Base-by-base conservation (phyloP, 2,329 filamentous ascomycete species). In the Claviceps monticola region DNA sequence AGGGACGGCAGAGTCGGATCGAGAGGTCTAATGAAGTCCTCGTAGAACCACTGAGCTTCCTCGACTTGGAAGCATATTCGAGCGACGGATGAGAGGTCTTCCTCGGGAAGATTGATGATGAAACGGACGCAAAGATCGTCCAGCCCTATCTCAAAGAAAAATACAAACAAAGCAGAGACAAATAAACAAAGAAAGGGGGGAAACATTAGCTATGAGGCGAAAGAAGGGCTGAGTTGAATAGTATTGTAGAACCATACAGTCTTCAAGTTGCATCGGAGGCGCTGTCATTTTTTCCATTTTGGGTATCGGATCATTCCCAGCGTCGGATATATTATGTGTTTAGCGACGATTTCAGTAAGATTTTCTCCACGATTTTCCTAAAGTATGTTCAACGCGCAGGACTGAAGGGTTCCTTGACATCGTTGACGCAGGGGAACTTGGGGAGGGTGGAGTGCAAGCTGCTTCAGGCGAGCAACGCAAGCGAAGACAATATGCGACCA, bases 11-110 rank as follows among this genome's bases (percentile, higher is more conserved):
- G 76, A 41, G 78, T 78, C 50, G 89, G 84, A 68, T 96, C 86
- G 57, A 93, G 75, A 41, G 91, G 90, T 47, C 93, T 87, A 66
- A 98, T 88, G 66, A 98, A 98, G 70, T 98, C 93, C 74, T 98
- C 93, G 79, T 98, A 98, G 71, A 95, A 98, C 93, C 93, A 98
- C 82, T 98, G 94, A 61, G 93, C 93, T 71, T 98, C 94, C 70
- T 98, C 93, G 60, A 98, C 86, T 71, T 97, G 90, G 68, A 98
- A 98, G 71, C 91, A 97, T 70, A 98, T 93, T 64, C 93, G 85
- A 65, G 89, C 88, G 53, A 95, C 86, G 2, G 87, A 89, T 58
- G 83, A 82, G 46, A 97, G 79, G 68, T 98, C 93, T 68, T 93
- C 88, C 57, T 86, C 78, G 46, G 94, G 93, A 55, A 97, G 80